These are phyloP conservation scores for Wallacemonas rigidus DNA, from an alignment of 208 protist species.

Conservation along the genomic window DNA sequence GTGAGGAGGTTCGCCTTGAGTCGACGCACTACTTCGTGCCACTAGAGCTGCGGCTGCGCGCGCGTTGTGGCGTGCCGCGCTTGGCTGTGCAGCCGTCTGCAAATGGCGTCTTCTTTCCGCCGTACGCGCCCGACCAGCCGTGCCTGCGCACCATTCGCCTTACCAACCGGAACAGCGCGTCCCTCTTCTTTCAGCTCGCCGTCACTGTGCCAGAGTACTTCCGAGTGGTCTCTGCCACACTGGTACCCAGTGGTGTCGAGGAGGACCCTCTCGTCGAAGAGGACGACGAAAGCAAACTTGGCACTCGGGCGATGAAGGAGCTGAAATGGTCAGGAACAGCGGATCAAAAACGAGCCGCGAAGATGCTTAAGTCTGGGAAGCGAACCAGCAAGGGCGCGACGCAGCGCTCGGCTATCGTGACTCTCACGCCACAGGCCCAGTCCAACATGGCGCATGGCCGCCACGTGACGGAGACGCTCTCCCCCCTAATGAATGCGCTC, in stretches of 20 bases:
- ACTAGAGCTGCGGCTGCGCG: slow-evolving; percentile 80
- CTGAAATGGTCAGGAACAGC: slow-evolving; percentile 33
- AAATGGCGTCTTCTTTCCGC: slow-evolving; percentile 49
- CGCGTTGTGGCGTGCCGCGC: slow-evolving; percentile 67
- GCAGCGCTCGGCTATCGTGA: neutral
- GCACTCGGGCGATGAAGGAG: slow-evolving; percentile 7
- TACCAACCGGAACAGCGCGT: slow-evolving; percentile 77
- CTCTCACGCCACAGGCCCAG: slow-evolving; percentile 10
- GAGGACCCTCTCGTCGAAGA: slow-evolving; percentile 37
- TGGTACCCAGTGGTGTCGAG: slow-evolving; percentile 43
- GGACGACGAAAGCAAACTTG: slow-evolving; percentile 33
- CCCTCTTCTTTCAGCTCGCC: slow-evolving; percentile 66
- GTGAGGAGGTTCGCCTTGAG: slow-evolving; percentile 42
- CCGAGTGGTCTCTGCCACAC: slow-evolving; percentile 17
- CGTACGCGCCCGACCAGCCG: slow-evolving; percentile 22
- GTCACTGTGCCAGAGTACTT: slow-evolving; percentile 32
- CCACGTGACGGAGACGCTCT: neutral
- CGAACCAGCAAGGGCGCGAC: slow-evolving; percentile 5
- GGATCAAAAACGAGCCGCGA: slow-evolving; percentile 26
- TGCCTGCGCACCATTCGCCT: slow-evolving; percentile 72
- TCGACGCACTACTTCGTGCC: slow-evolving; percentile 69
- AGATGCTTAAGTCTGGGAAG: slow-evolving; percentile 17
- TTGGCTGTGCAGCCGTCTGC: slow-evolving; percentile 76
- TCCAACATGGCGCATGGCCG: neutral
- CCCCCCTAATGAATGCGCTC: slow-evolving; percentile 1